Base-by-base conservation (phyloP, 106 monocot genomes). In the Acanthochlamys bracteata region DNA sequence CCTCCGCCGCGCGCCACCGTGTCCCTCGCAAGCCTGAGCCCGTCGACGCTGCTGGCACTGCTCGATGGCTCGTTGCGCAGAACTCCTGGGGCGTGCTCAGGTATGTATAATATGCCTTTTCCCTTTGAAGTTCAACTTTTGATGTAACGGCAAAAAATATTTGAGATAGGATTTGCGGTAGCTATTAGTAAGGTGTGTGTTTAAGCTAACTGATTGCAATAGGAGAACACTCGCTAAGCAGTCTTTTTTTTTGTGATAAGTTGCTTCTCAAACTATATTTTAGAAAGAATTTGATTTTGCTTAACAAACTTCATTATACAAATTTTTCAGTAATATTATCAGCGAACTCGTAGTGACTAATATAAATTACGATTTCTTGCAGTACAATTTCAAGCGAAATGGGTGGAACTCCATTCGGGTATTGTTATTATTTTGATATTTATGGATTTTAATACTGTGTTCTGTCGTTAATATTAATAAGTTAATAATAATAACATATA, bases 11-110 rank as follows among this genome's bases (percentile, higher is more conserved):
- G 16, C 55, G 49, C 58, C 65, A 24, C 41, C 66, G 57, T 19
- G 24, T 47, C 20, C 59, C 59, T 2, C 65, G 60, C 51, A 88
- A 93, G 75, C 93, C 88, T 14, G 69, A 80, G n/a, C 88, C 88
- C 3, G 46, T 58, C 19, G 76, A 77, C 26, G 88, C 89, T 13
- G 83, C 80, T 8, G 85, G 80, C 55, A 89, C 83, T 24, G 93
- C 93, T 15, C 82, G 93, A 20, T 89, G 93, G 93, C 83, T 93
- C 20, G 78, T 59, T 27, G 45, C 80, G 43, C 70, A 89, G 73
- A 93, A 89, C 76, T 70, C 71, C 8, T 93, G 93, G 89, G 93
- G 83, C 41, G 89, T 93, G 53, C 79, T 93, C 61, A 88, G 93
- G 93, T 93, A 51, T 54, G 27, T n/a, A 11, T 24, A 16, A 24